Conservation (phyloP, 257 asterid genomes). For the Nemophila menziesii region DNA sequence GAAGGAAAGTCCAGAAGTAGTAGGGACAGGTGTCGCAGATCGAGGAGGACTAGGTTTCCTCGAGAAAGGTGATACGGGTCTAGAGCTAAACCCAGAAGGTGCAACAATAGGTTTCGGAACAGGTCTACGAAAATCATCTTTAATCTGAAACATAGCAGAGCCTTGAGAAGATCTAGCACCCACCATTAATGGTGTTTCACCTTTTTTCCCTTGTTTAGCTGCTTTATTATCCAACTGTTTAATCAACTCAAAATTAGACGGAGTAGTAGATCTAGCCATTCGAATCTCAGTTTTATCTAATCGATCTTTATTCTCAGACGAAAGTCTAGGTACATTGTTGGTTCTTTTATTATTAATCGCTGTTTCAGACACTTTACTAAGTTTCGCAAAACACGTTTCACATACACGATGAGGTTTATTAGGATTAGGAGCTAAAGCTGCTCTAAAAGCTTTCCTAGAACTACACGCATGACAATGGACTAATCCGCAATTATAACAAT, state of each 20-base stretch:
- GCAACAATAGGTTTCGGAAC: slow-evolving; percentile 58
- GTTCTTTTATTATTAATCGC: slow-evolving; percentile 54
- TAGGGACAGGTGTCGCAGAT: slow-evolving; percentile 87
- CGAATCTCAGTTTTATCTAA: slow-evolving; percentile 71
- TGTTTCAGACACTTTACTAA: slow-evolving; percentile 66
- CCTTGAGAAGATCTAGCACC: slow-evolving; percentile 82
- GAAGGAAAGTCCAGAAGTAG: slow-evolving; percentile 79
- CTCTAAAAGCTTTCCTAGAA: slow-evolving; percentile 68
- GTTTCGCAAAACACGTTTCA: slow-evolving; percentile 72
- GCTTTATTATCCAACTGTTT: slow-evolving; percentile 74
- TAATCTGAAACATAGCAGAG: slow-evolving; percentile 47
- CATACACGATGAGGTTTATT: slow-evolving; percentile 89
- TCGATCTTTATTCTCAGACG: slow-evolving; percentile 77
- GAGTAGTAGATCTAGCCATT: slow-evolving; percentile 45
- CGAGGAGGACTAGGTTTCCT: slow-evolving; percentile 85
- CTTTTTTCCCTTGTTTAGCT: slow-evolving; percentile 78
- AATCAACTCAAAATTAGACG: slow-evolving; percentile 67
- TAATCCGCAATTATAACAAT: slow-evolving; percentile 92
- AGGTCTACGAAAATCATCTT: slow-evolving; percentile 49
- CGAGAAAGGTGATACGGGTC: slow-evolving; percentile 87
- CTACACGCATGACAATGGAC: slow-evolving; percentile 94
- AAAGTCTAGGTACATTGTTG: slow-evolving; percentile 63
- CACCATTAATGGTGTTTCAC: slow-evolving; percentile 50
- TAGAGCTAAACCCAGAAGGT: slow-evolving; percentile 58
- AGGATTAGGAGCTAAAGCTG: slow-evolving; percentile 92